phyloP scores from a whole-genome alignment of 805 yeast species.

The Metschnikowia lachancei region DNA sequence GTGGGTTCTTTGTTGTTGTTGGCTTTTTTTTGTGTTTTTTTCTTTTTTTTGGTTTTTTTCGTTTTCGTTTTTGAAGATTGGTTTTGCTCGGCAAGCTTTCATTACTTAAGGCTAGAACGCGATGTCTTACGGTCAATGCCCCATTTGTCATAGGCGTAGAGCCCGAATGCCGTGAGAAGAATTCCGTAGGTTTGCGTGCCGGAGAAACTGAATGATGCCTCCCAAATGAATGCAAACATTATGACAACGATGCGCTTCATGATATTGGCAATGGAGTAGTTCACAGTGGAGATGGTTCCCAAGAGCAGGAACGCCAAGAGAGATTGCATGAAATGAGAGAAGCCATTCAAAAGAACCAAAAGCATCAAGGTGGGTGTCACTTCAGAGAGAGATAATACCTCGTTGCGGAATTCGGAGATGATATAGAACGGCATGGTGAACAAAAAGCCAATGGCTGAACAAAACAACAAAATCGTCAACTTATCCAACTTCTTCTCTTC shows the following conservation, averaged over 20 bases:
- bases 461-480: constrained; percentile 65
- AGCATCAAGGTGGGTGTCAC: constrained; percentile 30
- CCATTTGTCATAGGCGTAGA: constrained; percentile 43
- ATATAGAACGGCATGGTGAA: constrained; percentile 68
- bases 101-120: neutral
- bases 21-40: too few species aligned
- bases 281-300: constrained; percentile 70
- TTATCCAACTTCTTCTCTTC: constrained; percentile 54
- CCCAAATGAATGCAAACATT: constrained; percentile 62
- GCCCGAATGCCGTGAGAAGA: constrained; percentile 36
- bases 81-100: too few species aligned
- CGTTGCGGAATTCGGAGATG: constrained; percentile 47
- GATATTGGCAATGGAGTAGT: constrained; percentile 76
- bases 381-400: constrained; percentile 28
- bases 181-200: constrained; percentile 37
- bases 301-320: constrained; percentile 73
- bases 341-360: constrained; percentile 58
- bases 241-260: constrained; percentile 72
- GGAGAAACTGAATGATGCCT: constrained; percentile 38
- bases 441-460: constrained; percentile 65
- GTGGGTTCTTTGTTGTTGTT: too few species aligned
- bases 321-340: constrained; percentile 69
- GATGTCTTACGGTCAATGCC: constrained; percentile 24
- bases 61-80: too few species aligned
- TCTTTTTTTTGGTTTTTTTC: too few species aligned